Evolutionary conservation across 495 filamentous ascomycete genomes (phyloP).

Genomic region (Xylaria grammica): DNA sequence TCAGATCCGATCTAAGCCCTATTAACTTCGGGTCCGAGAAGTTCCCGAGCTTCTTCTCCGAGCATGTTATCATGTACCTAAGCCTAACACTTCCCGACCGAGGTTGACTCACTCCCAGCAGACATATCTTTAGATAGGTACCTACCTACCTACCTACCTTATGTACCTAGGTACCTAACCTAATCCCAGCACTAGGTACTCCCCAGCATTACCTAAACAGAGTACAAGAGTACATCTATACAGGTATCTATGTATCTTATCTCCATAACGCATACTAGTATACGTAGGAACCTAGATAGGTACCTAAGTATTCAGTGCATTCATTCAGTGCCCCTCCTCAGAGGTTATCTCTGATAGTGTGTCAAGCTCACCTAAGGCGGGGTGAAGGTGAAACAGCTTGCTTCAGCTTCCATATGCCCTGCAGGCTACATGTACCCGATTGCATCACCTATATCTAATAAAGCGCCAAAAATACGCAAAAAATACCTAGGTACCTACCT

Average conservation of each 20-base stretch:
- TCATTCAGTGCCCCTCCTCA: neutral
- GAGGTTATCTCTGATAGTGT: too few species aligned
- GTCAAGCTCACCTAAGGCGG: neutral
- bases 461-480: neutral
- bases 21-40: conserved; percentile 26
- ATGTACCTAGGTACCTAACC: too few species aligned
- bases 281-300: neutral
- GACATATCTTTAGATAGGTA: too few species aligned
- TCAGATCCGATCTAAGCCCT: conserved; percentile 30
- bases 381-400: conserved; percentile 5
- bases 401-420: neutral
- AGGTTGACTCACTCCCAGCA: too few species aligned
- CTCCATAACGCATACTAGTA: too few species aligned
- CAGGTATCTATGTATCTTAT: too few species aligned
- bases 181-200: too few species aligned
- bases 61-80: neutral
- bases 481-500: too few species aligned
- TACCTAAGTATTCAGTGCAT: neutral
- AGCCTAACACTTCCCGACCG: too few species aligned
- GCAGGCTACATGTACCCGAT: conserved; percentile 1
- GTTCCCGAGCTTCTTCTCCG: conserved; percentile 25
- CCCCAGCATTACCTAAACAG: too few species aligned
- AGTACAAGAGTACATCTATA: neutral
- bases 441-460: conserved; percentile 14
- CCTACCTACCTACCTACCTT: too few species aligned